Base-by-base conservation (phyloP, 306 rosid genomes). In the Casuarina glauca region DNA sequence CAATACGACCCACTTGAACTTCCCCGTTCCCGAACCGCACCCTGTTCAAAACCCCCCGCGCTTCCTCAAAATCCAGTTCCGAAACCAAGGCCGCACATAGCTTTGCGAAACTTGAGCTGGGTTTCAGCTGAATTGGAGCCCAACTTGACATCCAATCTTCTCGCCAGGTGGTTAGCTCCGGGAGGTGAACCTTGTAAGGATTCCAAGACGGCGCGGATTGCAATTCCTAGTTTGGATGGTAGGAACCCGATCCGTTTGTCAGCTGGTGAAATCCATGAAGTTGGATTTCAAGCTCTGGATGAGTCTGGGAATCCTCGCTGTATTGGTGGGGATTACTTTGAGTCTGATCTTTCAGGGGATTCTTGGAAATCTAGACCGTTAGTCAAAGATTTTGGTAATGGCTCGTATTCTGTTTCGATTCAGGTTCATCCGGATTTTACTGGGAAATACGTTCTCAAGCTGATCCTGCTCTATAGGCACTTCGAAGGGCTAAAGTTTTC, bases 291-390 rank as follows among this genome's bases (percentile, higher is more conserved):
- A 49, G 88, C 98, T 6, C 51, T 91, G 78, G 94, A 91, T 81
- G 93, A 90, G 81, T 77, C 42, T 15, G 91, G 91, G 42, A 86
- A 78, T 15, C 89, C 91, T 76, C 86, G 93, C 15, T 93, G 98
- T 86, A 85, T 88, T 44, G 98, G 98, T 32, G 98, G 98, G 72
- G 98, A 93, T 81, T 93, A 83, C 85, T 93, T 93, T 55, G 98
- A 93, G 84, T 87, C 93, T 42, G 94, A 93, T 86, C 96, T 93
- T 69, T 85, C 91, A 4, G 98, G 98, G n/a, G 89, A 87, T 44
- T 83, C 86, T 35, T 93, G 97, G 97, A 93, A 91, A 81, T 90
- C 98, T 78, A 82, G 98, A 80, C 97, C 97, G 50, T 53, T 87
- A 67, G 88, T 93, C 74, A 93, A 77, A 75, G 98, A 93, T 87